Conservation (phyloP, 2,329 filamentous ascomycete genomes). For the Drechslerella dactyloides region DNA sequence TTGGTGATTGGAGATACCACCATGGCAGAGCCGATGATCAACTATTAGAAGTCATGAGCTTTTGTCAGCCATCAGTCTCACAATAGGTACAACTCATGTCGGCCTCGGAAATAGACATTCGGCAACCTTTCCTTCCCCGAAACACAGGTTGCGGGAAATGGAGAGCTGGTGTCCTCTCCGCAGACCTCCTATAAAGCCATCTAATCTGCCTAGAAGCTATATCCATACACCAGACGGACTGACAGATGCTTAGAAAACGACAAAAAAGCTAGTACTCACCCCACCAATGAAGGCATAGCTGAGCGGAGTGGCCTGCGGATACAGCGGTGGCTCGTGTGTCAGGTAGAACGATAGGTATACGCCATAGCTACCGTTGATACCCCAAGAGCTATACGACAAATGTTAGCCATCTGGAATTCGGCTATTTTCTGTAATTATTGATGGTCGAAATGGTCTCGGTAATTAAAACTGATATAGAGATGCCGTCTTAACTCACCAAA, state of each 20-base stretch:
- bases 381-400: constrained; percentile 57
- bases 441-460: not conserved
- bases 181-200: no score
- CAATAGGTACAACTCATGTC: no score
- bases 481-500: constrained; percentile 26
- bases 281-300: constrained; percentile 80
- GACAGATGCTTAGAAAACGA: no score
- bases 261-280: constrained; percentile 65
- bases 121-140: no score
- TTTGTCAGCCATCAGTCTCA: not conserved
- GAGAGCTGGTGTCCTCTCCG: no score
- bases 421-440: not conserved
- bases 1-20: constrained; percentile 73
- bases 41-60: not conserved
- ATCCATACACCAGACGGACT: no score
- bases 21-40: constrained; percentile 57
- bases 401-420: not conserved
- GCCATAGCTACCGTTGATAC: constrained; percentile 67
- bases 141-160: no score
- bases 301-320: constrained; percentile 68
- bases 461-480: not conserved
- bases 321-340: constrained; percentile 63
- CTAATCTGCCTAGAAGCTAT: no score
- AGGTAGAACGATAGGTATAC: constrained; percentile 81
- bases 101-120: no score